phyloP scores from a whole-genome alignment of 2,329 filamentous ascomycete genomes.

The Sporothrix variecibatus region DNA sequence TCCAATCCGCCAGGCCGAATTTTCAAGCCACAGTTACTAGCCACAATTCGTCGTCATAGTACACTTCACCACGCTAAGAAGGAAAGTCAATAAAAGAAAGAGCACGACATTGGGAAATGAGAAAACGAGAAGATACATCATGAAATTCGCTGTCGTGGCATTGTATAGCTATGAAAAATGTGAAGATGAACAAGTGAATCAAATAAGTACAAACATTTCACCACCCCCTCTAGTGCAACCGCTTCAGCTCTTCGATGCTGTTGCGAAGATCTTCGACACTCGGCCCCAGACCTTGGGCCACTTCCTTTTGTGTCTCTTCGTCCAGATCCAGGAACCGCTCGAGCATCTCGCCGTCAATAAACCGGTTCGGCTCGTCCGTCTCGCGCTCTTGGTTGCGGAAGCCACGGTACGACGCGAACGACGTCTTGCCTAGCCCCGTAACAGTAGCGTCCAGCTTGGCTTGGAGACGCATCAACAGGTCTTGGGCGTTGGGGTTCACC shows the following conservation, averaged over 20 bases:
- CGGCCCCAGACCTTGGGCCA: conserved; percentile 58
- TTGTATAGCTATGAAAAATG: not conserved
- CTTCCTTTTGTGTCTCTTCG: conserved; percentile 56
- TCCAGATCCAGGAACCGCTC: conserved; percentile 78
- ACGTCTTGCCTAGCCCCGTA: conserved; percentile 68
- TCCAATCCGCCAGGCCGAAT: conserved; percentile 21
- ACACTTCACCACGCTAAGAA: not conserved
- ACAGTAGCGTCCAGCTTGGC: conserved; percentile 66
- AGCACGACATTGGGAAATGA: not conserved
- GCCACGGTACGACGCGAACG: conserved; percentile 78
- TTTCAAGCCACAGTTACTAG: not conserved
- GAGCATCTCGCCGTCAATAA: conserved; percentile 89
- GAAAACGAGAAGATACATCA: not conserved
- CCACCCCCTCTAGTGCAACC: conserved; percentile 49
- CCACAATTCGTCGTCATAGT: not conserved
- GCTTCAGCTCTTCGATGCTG: conserved; percentile 62
- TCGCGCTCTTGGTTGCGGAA: conserved; percentile 73
- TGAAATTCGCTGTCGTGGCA: not conserved
- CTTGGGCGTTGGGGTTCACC: conserved; percentile 70
- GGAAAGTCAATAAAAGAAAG: too few relatives aligned
- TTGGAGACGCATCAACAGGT: conserved; percentile 83
- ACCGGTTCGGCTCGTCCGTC: conserved; percentile 76
- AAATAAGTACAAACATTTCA: not conserved
- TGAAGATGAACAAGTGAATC: not conserved
- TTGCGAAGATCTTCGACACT: conserved; percentile 65